Conservation (phyloP, 805 yeast species). For the Kluyveromyces wickerhamii region DNA sequence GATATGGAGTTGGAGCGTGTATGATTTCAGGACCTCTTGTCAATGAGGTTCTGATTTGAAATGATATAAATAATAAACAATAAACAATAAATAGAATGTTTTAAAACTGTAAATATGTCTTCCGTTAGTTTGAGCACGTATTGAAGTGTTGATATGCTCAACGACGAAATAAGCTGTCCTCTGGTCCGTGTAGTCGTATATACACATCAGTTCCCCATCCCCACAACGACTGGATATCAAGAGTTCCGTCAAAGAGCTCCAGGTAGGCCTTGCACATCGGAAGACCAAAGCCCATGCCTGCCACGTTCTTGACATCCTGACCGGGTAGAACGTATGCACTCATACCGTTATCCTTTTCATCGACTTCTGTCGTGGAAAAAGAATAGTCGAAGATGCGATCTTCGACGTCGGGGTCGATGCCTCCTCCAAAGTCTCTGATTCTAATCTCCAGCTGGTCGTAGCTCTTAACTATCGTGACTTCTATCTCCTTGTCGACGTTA, state of each 20-base stretch:
- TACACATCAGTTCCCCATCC: slow-evolving; percentile 81
- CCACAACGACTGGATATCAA: slow-evolving; percentile 60
- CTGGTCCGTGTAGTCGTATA: slow-evolving; percentile 37
- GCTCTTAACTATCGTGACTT: slow-evolving; percentile 25
- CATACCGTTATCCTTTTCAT: slow-evolving; percentile 43
- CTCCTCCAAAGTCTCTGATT: slow-evolving; percentile 82
- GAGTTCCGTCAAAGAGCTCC: slow-evolving; percentile 62
- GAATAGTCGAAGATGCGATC: slow-evolving; percentile 76
- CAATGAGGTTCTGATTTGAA: too few relatives aligned
- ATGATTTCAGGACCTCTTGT: too few relatives aligned
- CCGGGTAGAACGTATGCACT: slow-evolving; percentile 62
- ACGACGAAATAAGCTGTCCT: slow-evolving; percentile 11
- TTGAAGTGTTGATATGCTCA: too few relatives aligned
- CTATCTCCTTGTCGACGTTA: slow-evolving; percentile 23
- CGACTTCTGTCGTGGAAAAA: slow-evolving; percentile 64
- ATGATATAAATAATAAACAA: too few relatives aligned
- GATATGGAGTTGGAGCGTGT: too few relatives aligned
- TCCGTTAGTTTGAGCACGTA: too few relatives aligned
- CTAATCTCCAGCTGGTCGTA: slow-evolving; percentile 55
- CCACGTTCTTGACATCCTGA: slow-evolving; percentile 57
- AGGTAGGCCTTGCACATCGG: slow-evolving; percentile 76
- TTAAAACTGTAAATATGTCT: too few relatives aligned
- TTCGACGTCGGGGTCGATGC: slow-evolving; percentile 63
- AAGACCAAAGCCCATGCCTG: slow-evolving; percentile 95
- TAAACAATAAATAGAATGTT: too few relatives aligned